Conservation (phyloP, 1,139 yeast genomes). For the Saccharomyces hybrid region DNA sequence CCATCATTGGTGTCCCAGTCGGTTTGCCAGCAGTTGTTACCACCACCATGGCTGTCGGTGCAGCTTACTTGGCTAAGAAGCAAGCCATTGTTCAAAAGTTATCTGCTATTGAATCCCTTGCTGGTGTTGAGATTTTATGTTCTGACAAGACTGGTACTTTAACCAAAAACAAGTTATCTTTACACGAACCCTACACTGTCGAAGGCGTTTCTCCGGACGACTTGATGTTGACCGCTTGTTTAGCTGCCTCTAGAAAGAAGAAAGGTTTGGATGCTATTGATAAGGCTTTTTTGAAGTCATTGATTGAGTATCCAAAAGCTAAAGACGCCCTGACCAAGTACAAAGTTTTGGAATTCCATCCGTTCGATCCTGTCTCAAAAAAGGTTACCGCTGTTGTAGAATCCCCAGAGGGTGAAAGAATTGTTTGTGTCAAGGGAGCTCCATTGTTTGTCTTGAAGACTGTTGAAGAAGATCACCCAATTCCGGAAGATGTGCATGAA, state of each 20-base stretch:
- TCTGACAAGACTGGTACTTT: conserved; percentile 99
- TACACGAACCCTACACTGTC: conserved; percentile 98
- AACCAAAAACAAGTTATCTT: conserved; percentile 93
- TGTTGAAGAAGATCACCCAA: conserved; percentile 94
- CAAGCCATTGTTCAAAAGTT: conserved; percentile 97
- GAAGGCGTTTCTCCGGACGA: conserved; percentile 98
- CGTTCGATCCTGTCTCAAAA: conserved; percentile 96
- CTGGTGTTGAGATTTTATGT: conserved; percentile 98
- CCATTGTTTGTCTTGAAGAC: conserved; percentile 92
- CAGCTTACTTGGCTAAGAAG: conserved; percentile 97
- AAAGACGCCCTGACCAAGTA: conserved; percentile 91
- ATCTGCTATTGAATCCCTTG: conserved; percentile 96
- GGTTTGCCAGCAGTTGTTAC: conserved; percentile 99
- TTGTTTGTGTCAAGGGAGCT: conserved; percentile 97
- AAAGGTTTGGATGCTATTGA: conserved; percentile 98
- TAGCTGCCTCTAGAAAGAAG: conserved; percentile 98
- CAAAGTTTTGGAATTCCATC: conserved; percentile 93
- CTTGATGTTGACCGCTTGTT: conserved; percentile 94
- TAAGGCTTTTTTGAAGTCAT: conserved; percentile 92
- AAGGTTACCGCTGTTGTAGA: conserved; percentile 92
- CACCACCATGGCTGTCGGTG: conserved; percentile 99
- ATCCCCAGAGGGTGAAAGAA: conserved; percentile 94
- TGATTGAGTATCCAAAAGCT: conserved; percentile 83
- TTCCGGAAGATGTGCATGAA: conserved; percentile 91
- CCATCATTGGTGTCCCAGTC: conserved; percentile 99